Evolutionary conservation across 331 rosid genomes (phyloP).

Genomic region (Dryas integrifolia): DNA sequence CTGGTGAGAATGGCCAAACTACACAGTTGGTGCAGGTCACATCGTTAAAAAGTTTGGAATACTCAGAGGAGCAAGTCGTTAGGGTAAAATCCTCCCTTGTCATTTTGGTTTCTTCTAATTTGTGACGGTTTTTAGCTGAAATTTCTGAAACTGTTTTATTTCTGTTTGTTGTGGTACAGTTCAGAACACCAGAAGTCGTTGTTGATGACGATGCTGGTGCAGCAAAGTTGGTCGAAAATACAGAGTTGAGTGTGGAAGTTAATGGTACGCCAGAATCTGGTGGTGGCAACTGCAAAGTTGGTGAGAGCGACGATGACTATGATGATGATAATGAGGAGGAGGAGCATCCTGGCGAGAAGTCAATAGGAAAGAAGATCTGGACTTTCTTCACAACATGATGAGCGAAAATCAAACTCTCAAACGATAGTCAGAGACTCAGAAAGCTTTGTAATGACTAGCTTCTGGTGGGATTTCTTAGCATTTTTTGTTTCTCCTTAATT

Average conservation of each 20-base stretch:
- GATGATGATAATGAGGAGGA: slow-evolving; percentile 33
- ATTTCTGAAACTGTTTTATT: neutral
- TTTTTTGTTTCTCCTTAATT: neutral
- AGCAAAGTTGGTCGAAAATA: slow-evolving; percentile 33
- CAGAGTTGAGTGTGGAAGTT: slow-evolving; percentile 37
- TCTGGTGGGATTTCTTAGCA: neutral
- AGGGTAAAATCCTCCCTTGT: slow-evolving; percentile 43
- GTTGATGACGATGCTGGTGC: slow-evolving; percentile 42
- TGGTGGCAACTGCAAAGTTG: slow-evolving; percentile 39
- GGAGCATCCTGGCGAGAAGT: slow-evolving; percentile 49
- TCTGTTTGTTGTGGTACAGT: slow-evolving; percentile 40
- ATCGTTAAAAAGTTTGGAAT: slow-evolving; percentile 36
- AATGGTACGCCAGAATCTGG: slow-evolving; percentile 37
- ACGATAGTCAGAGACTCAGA: neutral
- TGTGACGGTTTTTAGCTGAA: slow-evolving; percentile 14
- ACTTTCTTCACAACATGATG: slow-evolving; percentile 77
- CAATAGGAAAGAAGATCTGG: slow-evolving; percentile 68
- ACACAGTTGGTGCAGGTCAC: slow-evolving; percentile 36
- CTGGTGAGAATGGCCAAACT: slow-evolving; percentile 35
- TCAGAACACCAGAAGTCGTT: slow-evolving; percentile 39
- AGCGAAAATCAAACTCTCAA: neutral
- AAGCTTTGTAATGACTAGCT: slow-evolving; percentile 13
- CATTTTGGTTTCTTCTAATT: slow-evolving; percentile 10
- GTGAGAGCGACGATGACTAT: slow-evolving; percentile 38
- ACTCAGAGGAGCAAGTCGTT: slow-evolving; percentile 52